Base-by-base conservation (phyloP, 2,329 filamentous ascomycete genomes). In the Fusarium praegraminearum region DNA sequence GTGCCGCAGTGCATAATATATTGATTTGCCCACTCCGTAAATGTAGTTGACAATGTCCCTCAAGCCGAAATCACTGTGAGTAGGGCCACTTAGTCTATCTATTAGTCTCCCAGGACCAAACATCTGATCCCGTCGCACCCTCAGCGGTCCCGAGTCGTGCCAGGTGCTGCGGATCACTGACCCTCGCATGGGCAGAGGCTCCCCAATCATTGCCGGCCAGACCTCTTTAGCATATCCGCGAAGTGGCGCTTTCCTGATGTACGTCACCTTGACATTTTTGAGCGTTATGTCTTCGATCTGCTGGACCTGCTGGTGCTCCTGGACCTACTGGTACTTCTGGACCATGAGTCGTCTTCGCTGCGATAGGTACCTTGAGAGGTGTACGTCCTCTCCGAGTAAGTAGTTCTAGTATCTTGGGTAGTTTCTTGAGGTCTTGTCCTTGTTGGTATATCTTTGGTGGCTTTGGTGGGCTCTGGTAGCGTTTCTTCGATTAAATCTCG, bases 201-300 rank as follows among this genome's bases (percentile, higher is more conserved):
- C 43, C 24, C 38, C 36, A 3, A 26, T 32, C 49, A 36, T 26
- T 15, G 30, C 49, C 36, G 32, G 28, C 49, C 57, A 63, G 24
- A 62, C 30, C 12, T 53, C 43, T 32, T 56, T n/a, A n/a, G 57
- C 18, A 18, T 33, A 44, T 16, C 57, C 24, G 36, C 24, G 36
- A 22, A 9, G 26, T 11, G 60, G 30, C 16, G 38, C 26, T 35
- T 45, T 36, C 22, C 18, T 43, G 28, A 63, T 44, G 13, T 62
- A 56, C 11, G 41, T 24, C 5, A 56, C 24, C 8, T 45, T 24
- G 6, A 36, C 49, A 38, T 62, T 20, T 5, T 5, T 4, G 9
- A 38, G 56, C 13, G 12, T 12, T 7, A 52, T n/a, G 30, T 56
- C 9, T 20, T 56, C 57, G 5, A 30, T 30, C 28, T 30, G 28